Evolutionary conservation across 208 protist genomes (phyloP).

Genomic region (Herpetomonas tarakana): DNA sequence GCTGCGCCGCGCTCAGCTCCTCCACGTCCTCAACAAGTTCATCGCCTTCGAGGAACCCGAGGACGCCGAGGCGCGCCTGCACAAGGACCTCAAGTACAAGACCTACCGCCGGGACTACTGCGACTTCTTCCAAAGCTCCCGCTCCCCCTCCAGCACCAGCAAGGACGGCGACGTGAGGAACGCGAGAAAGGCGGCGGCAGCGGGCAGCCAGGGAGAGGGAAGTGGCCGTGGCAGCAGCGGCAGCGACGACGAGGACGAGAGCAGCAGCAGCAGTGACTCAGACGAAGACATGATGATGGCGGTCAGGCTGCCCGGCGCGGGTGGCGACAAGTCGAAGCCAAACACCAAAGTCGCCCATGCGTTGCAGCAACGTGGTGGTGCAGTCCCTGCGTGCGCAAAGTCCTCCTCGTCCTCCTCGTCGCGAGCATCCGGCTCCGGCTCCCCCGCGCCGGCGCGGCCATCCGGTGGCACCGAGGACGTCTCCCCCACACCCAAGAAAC

Average conservation of each 20-base stretch:
- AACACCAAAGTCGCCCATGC: too few relatives aligned
- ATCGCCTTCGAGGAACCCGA: conserved; percentile 80
- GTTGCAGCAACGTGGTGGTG: too few relatives aligned
- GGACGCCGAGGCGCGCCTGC: conserved; percentile 13
- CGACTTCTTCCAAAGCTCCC: conserved; percentile 14
- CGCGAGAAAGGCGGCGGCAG: neutral
- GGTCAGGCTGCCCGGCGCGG: neutral
- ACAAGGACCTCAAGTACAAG: conserved; percentile 7
- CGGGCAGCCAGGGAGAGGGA: neutral
- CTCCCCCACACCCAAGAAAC: conserved; percentile 51
- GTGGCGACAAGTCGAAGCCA: too few relatives aligned
- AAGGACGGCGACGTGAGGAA: neutral
- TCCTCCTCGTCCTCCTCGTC: neutral
- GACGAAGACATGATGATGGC: neutral
- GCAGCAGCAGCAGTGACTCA: neutral
- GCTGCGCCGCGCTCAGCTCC: conserved; percentile 73
- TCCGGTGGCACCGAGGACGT: conserved; percentile 16
- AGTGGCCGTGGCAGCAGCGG: conserved; percentile 10
- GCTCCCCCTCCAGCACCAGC: conserved; percentile 3
- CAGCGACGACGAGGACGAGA: neutral
- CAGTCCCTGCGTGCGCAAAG: neutral
- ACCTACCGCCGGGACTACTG: conserved; percentile 6
- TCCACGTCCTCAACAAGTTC: conserved; percentile 84
- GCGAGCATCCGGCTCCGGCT: conserved; percentile 10
- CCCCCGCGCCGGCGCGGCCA: conserved; percentile 16